These are phyloP conservation scores for Hirschfeldia incana DNA, from an alignment of 345 rosid species.

Conservation along the genomic window DNA sequence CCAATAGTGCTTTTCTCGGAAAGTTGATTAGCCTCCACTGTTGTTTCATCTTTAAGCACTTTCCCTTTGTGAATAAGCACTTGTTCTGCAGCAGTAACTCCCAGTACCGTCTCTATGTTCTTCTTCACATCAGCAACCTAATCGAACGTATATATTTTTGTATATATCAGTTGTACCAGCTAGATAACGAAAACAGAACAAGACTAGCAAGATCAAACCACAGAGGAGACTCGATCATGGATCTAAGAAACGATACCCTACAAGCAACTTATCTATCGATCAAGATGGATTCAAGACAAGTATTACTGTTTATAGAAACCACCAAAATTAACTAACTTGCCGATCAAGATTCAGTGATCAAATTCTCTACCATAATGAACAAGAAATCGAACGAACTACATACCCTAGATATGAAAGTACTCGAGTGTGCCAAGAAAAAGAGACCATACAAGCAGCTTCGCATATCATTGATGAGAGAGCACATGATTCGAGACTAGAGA, in stretches of 20 bases:
- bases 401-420: background rate
- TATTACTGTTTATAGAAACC: background rate
- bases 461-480: no score
- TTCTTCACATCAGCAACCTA: conserved; percentile 70
- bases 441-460: background rate
- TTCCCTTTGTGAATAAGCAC: conserved; percentile 71
- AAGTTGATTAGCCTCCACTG: conserved; percentile 63
- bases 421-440: background rate
- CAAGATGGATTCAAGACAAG: background rate
- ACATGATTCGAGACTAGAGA: no score
- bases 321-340: background rate
- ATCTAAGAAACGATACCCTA: background rate
- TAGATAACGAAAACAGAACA: background rate
- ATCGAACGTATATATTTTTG: no score
- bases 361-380: background rate
- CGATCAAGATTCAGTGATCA: background rate
- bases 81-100: conserved; percentile 53
- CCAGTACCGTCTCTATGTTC: conserved; percentile 60
- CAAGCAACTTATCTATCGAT: background rate
- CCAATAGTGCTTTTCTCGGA: conserved; percentile 67
- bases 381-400: background rate
- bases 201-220: no score
- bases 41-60: conserved; percentile 66
- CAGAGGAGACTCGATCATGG: background rate
- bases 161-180: background rate